Conservation (phyloP, 371 early-diverging fungal species). For the Mycotypha africana region DNA sequence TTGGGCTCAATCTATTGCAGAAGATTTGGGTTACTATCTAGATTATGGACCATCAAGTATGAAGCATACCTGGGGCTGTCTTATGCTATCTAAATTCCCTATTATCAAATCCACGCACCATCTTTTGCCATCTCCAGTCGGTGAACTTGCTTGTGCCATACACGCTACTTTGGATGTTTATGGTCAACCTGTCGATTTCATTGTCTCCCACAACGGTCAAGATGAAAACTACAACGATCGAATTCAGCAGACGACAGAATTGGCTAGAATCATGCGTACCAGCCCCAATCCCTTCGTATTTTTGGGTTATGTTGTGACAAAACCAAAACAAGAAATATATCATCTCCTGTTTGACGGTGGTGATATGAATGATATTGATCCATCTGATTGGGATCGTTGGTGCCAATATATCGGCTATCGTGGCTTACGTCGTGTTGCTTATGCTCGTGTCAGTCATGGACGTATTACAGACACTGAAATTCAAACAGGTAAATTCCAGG, state of each 20-base stretch:
- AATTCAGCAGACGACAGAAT: conserved; percentile 71
- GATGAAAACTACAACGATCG: conserved; percentile 76
- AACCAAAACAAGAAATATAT: conserved; percentile 64
- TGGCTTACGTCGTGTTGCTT: conserved; percentile 69
- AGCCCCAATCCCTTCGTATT: conserved; percentile 75
- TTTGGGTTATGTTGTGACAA: conserved; percentile 79
- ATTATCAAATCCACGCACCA: conserved; percentile 69
- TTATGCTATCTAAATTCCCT: conserved; percentile 82
- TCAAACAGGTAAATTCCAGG: conserved; percentile 76
- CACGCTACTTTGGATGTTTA: conserved; percentile 81
- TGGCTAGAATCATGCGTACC: conserved; percentile 72
- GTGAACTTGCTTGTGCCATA: conserved; percentile 83
- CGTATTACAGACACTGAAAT: conserved; percentile 85
- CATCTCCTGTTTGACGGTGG: conserved; percentile 62
- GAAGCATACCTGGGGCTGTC: conserved; percentile 87
- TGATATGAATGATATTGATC: conserved; percentile 72
- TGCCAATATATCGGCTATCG: conserved; percentile 81
- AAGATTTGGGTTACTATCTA: conserved; percentile 71
- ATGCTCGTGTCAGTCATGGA: conserved; percentile 76
- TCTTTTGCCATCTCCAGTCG: conserved; percentile 75
- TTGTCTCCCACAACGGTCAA: conserved; percentile 84
- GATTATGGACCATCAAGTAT: conserved; percentile 80
- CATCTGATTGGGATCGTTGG: conserved; percentile 78
- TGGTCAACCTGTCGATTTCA: conserved; percentile 76
- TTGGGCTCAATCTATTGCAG: conserved; percentile 75